phyloP scores from a whole-genome alignment of 169 alveolate species.

The Eimeria maxima region DNA sequence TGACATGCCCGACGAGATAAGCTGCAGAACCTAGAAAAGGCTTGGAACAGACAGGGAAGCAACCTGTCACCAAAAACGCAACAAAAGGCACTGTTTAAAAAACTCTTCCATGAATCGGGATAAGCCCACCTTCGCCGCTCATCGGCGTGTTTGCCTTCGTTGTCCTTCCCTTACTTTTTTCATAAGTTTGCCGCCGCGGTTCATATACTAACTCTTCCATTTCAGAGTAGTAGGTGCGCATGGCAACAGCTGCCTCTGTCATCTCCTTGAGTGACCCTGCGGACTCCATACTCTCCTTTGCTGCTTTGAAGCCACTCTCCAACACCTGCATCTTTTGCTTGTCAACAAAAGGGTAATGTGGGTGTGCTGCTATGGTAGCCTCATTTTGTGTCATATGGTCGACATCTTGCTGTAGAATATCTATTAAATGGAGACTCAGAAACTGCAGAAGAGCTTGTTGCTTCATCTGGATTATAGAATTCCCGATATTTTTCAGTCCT shows the following conservation, averaged over 20 bases:
- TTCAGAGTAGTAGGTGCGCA: neutral
- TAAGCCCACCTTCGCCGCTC: neutral
- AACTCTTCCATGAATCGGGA: neutral
- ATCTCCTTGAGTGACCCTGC: slow-evolving; percentile 1
- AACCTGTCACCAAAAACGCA: neutral
- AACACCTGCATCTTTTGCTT: neutral
- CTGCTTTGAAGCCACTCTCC: neutral
- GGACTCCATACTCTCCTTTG: neutral
- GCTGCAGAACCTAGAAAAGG: neutral
- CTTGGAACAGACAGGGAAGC: neutral
- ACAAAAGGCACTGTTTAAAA: neutral
- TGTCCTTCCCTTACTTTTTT: neutral
- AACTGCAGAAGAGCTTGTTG: slow-evolving; percentile 10
- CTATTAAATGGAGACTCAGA: neutral
- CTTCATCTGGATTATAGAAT: neutral
- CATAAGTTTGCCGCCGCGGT: neutral
- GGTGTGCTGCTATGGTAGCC: neutral
- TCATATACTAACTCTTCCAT: neutral
- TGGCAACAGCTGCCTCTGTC: slow-evolving; percentile 18
- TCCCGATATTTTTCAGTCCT: neutral
- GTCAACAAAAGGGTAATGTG: neutral
- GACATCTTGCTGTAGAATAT: slow-evolving; percentile 5
- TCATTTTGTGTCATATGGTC: neutral
- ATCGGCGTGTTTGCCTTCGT: neutral
- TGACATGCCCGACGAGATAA: neutral